Evolutionary conservation across 2,329 filamentous ascomycete species (phyloP).

Genomic region (Lachnellula cervina): DNA sequence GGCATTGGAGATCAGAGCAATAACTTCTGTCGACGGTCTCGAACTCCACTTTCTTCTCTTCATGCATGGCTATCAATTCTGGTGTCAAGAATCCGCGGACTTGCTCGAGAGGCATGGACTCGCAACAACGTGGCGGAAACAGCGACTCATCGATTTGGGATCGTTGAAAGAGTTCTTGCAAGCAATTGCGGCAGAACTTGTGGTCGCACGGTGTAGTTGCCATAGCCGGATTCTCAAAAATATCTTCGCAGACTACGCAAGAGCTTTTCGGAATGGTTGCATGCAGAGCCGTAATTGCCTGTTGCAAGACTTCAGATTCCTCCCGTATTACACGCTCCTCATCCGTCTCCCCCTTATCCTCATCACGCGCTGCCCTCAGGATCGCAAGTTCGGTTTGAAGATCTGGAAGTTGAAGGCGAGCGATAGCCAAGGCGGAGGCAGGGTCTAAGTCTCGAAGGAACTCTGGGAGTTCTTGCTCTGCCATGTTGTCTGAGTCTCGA

Average conservation of each 20-base stretch:
- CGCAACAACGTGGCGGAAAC: constrained; percentile 52
- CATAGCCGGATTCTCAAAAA: background rate
- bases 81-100: constrained; percentile 34
- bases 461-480: too few relatives aligned
- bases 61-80: constrained; percentile 23
- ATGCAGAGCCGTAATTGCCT: too few relatives aligned
- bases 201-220: constrained; percentile 36
- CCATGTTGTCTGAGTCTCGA: too few relatives aligned
- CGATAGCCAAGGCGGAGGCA: too few relatives aligned
- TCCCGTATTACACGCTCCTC: too few relatives aligned
- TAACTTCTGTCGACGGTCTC: background rate
- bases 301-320: too few relatives aligned
- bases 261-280: background rate
- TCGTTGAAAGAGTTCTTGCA: constrained; percentile 38
- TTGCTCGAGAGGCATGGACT: constrained; percentile 35
- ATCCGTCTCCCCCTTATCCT: background rate
- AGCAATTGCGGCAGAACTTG: constrained; percentile 45
- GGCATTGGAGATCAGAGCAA: background rate
- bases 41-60: background rate
- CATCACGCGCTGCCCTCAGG: too few relatives aligned
- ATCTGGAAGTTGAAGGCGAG: too few relatives aligned
- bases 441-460: too few relatives aligned
- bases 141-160: constrained; percentile 40
- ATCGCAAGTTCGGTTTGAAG: too few relatives aligned
- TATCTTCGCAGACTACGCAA: constrained; percentile 1